Evolutionary conservation across 2,329 filamentous ascomycete genomes (phyloP).

Genomic region (Penicillium sp.): DNA sequence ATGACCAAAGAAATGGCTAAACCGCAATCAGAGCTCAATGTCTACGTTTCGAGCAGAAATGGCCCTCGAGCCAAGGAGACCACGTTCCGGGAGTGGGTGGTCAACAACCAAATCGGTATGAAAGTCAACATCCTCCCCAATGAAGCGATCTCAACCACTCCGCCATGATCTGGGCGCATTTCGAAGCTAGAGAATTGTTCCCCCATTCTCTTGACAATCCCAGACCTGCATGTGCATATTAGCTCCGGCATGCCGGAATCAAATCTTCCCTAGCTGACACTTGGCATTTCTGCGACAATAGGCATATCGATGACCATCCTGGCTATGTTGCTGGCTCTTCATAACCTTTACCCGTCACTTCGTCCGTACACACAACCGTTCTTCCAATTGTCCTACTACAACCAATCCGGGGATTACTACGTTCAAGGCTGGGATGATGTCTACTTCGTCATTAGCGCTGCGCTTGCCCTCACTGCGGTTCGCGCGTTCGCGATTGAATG

Average conservation of each 20-base stretch:
- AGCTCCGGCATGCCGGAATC: conserved; percentile 6
- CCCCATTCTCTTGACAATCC: background rate
- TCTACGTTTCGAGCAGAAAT: conserved; percentile 37
- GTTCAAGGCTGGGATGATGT: conserved; percentile 76
- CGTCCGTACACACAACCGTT: conserved; percentile 81
- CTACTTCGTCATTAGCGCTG: conserved; percentile 73
- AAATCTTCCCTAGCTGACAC: conserved; percentile 14
- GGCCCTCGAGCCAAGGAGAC: conserved; percentile 38
- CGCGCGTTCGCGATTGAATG: conserved; percentile 87
- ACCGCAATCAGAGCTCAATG: conserved; percentile 41
- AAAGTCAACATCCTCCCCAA: conserved; percentile 16
- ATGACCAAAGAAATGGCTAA: conserved; percentile 38
- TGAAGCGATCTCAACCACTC: background rate
- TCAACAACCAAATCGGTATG: conserved; percentile 79
- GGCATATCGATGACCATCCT: conserved; percentile 85
- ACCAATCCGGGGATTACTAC: conserved; percentile 68
- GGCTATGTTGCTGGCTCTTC: conserved; percentile 76
- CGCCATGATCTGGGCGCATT: background rate
- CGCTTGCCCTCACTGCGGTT: conserved; percentile 82
- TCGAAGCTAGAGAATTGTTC: no score
- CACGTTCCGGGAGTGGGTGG: conserved; percentile 61
- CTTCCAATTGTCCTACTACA: conserved; percentile 82
- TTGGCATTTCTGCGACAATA: conserved; percentile 34
- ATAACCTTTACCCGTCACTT: conserved; percentile 78
- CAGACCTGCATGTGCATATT: background rate